These are phyloP conservation scores for Macaranga tanarius DNA, from an alignment of 441 rosid genomes.

Conservation along the genomic window DNA sequence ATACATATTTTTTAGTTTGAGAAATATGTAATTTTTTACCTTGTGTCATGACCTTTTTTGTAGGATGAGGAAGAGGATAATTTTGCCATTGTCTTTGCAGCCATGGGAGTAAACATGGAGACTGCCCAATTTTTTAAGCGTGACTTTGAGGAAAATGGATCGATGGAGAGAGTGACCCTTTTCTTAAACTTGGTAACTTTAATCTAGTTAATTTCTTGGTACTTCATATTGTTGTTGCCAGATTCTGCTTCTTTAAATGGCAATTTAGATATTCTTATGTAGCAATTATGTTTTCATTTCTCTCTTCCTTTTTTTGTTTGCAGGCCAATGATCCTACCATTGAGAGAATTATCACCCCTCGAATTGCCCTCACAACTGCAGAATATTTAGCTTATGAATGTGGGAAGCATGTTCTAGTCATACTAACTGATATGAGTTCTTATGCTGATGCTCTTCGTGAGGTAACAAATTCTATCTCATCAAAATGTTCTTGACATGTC, in stretches of 20 bases:
- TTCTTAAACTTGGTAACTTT: constrained; percentile 78
- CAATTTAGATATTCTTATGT: background rate
- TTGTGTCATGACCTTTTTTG: constrained; percentile 13
- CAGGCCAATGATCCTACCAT: constrained; percentile 99
- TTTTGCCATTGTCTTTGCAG: constrained; percentile 97
- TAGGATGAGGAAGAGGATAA: constrained; percentile 93
- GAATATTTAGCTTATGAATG: constrained; percentile 78
- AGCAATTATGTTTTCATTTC: too few relatives aligned
- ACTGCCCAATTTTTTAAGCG: constrained; percentile 99
- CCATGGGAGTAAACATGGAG: constrained; percentile 99
- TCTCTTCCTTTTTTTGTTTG: constrained; percentile 22
- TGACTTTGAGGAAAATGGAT: constrained; percentile 99
- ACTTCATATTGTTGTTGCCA: background rate
- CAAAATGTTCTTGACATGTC: background rate
- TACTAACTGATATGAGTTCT: constrained; percentile 81
- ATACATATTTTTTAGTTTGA: background rate
- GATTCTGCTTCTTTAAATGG: background rate
- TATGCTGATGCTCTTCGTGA: constrained; percentile 99
- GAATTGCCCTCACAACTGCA: constrained; percentile 28
- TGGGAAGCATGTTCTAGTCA: constrained; percentile 88
- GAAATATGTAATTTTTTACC: constrained; percentile 3
- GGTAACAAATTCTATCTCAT: constrained; percentile 40
- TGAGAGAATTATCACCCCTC: constrained; percentile 25
- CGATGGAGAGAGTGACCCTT: constrained; percentile 99
- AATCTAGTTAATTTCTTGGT: background rate